These are phyloP conservation scores for Colletotrichum spaethianum DNA, from an alignment of 2,329 filamentous ascomycete genomes.

Conservation along the genomic window DNA sequence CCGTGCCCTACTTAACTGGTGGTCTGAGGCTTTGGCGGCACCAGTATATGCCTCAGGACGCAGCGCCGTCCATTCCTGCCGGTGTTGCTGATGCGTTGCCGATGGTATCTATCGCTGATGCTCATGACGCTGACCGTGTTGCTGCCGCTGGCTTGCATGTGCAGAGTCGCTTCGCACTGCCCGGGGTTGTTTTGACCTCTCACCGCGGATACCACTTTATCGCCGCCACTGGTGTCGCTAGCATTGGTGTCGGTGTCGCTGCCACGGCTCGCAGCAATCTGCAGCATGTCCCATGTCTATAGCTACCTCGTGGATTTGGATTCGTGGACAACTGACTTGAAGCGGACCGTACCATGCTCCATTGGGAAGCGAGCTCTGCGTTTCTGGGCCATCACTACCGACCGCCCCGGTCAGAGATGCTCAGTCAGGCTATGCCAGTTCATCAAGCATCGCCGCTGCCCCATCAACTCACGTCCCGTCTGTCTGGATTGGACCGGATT, in stretches of 20 bases:
- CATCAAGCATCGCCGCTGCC: slow-evolving; percentile 40
- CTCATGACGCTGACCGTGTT: slow-evolving; percentile 5
- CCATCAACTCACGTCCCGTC: slow-evolving; percentile 36
- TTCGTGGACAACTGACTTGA: slow-evolving; percentile 22
- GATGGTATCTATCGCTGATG: not conserved
- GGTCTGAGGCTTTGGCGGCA: slow-evolving; percentile 16
- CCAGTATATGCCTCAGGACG: slow-evolving; percentile 10
- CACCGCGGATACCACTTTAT: not conserved
- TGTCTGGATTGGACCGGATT: slow-evolving; percentile 32
- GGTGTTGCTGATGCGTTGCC: not conserved
- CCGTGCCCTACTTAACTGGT: slow-evolving; percentile 11
- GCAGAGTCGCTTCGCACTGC: slow-evolving; percentile 19
- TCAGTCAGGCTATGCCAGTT: slow-evolving; percentile 39
- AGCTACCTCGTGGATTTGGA: slow-evolving; percentile 11
- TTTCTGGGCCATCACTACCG: slow-evolving; percentile 30
- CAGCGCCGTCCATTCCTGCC: not conserved
- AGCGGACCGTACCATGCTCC: slow-evolving; percentile 30
- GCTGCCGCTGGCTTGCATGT: slow-evolving; percentile 8
- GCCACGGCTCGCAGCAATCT: slow-evolving; percentile 26
- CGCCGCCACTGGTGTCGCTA: not conserved
- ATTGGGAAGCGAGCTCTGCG: slow-evolving; percentile 26
- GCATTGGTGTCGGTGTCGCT: slow-evolving; percentile 9
- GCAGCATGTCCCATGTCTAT: slow-evolving; percentile 32
- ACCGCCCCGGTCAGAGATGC: slow-evolving; percentile 36
- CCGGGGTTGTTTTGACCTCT: not conserved